Evolutionary conservation across 164 flowering plant genomes (phyloP).

Genomic region (Sedum album): DNA sequence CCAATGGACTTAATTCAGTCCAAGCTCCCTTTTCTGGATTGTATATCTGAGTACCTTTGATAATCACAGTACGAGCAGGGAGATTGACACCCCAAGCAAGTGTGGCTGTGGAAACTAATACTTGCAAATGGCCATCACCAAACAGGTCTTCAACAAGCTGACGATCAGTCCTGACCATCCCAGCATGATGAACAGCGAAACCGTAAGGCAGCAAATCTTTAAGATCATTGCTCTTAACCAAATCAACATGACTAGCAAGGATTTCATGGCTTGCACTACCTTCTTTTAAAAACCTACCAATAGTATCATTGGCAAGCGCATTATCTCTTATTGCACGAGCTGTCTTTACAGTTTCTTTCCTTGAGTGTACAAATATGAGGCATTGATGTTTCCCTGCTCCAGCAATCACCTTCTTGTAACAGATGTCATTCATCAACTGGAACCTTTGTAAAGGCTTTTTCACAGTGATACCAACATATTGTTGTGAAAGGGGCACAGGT

Average conservation of each 20-base stretch:
- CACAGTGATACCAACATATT: slow-evolving; percentile 83
- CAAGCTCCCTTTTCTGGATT: slow-evolving; percentile 99
- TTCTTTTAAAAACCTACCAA: slow-evolving; percentile 75
- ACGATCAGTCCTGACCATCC: slow-evolving; percentile 77
- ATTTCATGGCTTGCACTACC: slow-evolving; percentile 88
- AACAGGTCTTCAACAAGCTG: slow-evolving; percentile 83
- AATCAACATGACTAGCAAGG: slow-evolving; percentile 64
- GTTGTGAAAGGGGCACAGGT: slow-evolving; percentile 93
- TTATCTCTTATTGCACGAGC: slow-evolving; percentile 87
- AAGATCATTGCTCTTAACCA: slow-evolving; percentile 80
- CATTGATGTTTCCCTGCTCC: slow-evolving; percentile 92
- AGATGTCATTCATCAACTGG: slow-evolving; percentile 92
- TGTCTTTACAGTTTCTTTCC: slow-evolving; percentile 97
- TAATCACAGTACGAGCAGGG: slow-evolving; percentile 95
- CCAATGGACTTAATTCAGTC: slow-evolving; percentile 95
- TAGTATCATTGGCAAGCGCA: slow-evolving; percentile 84
- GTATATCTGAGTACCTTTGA: slow-evolving; percentile 95
- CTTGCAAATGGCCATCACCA: slow-evolving; percentile 76
- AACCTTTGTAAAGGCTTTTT: slow-evolving; percentile 96
- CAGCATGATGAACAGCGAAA: slow-evolving; percentile 97
- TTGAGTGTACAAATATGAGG: slow-evolving; percentile 90
- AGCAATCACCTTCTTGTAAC: slow-evolving; percentile 87
- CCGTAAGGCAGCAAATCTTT: slow-evolving; percentile 95
- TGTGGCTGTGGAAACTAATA: slow-evolving; percentile 93
- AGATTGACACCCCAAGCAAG: slow-evolving; percentile 98